Evolutionary conservation across 2,329 filamentous ascomycete species (phyloP), one percentile per base, ranked within the genome.

Genomic region (Metarhizium humberi): DNA sequence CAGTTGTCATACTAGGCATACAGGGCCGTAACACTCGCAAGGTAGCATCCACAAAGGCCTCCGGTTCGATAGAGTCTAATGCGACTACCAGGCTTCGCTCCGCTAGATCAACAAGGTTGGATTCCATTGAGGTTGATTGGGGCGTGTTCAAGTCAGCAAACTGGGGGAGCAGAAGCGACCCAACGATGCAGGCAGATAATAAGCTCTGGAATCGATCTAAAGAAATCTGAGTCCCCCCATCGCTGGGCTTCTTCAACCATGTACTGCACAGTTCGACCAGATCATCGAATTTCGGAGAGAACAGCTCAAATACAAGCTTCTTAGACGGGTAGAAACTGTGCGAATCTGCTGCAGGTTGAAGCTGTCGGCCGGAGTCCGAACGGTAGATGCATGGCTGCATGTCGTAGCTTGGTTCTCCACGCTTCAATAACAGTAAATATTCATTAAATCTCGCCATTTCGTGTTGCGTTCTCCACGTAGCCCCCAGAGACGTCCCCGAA

Each of bases 391-490:
- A 52, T 11, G 46, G 45, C 38, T 40, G 36, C 4, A 46, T 42
- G 36, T 38, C 5, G 50, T 34, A 20, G 1, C 42, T 46, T 6
- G 50, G 36, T 16, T 48, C 30, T 14, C 62, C 51, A 25, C 61
- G 67, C 2, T 76, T 71, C 11, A 85, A 68, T 1, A 85, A 71
- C 2, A 86, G 69, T 5, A 85, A 70, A 58, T 85, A 86, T 49
- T 75, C 71, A 42, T 78, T 72, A 56, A 81, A 71, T 6, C 67
- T 62, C 48, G 74, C 71, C 11, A 71, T 73, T 46, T 76, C 71
- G 30, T 66, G 63, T 14, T 79, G 72, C 1, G 70, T 63, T 56
- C 71, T 73, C 72, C 78, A 75, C 2, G 75, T 72, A 56, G 81
- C 77, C 10, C 71, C 69, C 45, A 83, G 70, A 1, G 71, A 61